Base-by-base conservation (phyloP, 2,329 filamentous ascomycete genomes). In the Sclerotinia minor region DNA sequence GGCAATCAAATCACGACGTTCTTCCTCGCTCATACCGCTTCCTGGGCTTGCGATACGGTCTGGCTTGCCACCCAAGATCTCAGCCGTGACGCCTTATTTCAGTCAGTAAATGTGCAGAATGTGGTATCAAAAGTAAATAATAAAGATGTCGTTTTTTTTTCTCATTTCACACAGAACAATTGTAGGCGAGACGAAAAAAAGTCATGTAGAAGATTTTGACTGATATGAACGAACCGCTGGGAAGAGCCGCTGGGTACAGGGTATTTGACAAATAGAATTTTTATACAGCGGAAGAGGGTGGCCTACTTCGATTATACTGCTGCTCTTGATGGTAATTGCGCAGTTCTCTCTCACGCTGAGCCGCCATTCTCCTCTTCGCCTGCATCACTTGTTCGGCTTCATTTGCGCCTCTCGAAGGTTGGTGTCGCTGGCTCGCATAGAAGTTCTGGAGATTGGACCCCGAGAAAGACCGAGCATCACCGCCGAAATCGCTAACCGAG, bases 251-350 rank as follows among this genome's bases (percentile, higher is more conserved):
- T 76, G 75, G 76, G 74, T 75, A 76, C 72, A 76, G 70, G 70
- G 72, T 73, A 70, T 70, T 57, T 69, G 67, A 71, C 69, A 72
- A 69, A 73, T 69, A 73, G 71, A 69, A 73, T 83, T 86, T 86
- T 68, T 89, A 90, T 87, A 64, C 65, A 68, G 67, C 85, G 87
- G 86, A 84, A 85, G 86, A 87, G 87, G 88, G 86, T 81, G 88
- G 88, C 91, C 88, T 92, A 98, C 95, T 97, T 92, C 94, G 90
- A 85, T 98, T 96, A 83, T 96, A 98, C 88, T 99, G 95, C 87
- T 99, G 95, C 87, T 99, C 95, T 83, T 97, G 96, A 83, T 99
- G 95, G 83, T 98, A 97, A 83, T 98, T 99, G 82, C 95, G 92
- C 81, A 99, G 89, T 84, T 99, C 95, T 82, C 94, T 92, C 85